A percentile compares a stretch with the other conserved stretches of the same genome.
These are phyloP conservation scores for Globisporangium spinosum DNA, from an alignment of 352 stramenopile genomes.

Conservation along the genomic window DNA sequence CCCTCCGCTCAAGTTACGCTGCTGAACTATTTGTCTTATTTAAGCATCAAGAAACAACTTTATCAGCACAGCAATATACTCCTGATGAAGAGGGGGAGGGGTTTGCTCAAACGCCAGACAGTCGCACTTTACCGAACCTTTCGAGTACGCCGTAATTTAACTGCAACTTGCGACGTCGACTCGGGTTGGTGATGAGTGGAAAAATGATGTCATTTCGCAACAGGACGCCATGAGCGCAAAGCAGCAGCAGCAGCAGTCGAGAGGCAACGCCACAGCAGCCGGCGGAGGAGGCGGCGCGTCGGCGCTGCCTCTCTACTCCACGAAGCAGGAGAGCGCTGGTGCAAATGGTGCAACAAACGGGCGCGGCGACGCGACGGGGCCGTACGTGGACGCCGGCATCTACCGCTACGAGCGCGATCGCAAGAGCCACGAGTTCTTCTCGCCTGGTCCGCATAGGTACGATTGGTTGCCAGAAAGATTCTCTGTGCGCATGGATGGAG, in stretches of 20 bases:
- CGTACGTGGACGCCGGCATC: slow-evolving; percentile 58
- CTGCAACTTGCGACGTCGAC: background rate
- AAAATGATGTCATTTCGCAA: slow-evolving; percentile 12
- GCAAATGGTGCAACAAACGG: background rate
- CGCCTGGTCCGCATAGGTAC: slow-evolving; percentile 54
- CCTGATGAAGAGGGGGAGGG: background rate
- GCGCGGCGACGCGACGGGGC: background rate
- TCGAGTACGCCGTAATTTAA: slow-evolving; percentile 2
- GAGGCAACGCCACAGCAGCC: background rate
- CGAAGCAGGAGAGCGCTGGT: background rate
- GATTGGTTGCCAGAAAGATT: background rate
- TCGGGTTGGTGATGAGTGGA: background rate
- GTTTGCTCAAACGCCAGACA: slow-evolving; percentile 13
- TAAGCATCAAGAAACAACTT: background rate
- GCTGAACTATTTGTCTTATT: too few relatives aligned
- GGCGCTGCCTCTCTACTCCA: slow-evolving; percentile 7
- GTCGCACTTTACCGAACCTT: slow-evolving; percentile 12
- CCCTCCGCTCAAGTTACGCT: background rate
- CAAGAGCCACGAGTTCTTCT: slow-evolving; percentile 76
- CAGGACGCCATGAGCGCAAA: slow-evolving; percentile 12
- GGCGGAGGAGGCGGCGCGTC: background rate
- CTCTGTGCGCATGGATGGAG: background rate
- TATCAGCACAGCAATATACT: background rate
- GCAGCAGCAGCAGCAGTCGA: background rate
- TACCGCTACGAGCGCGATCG: slow-evolving; percentile 76